Evolutionary conservation across 1,284 basidiomycete species (phyloP).

Genomic region (Sparassis latifolia): DNA sequence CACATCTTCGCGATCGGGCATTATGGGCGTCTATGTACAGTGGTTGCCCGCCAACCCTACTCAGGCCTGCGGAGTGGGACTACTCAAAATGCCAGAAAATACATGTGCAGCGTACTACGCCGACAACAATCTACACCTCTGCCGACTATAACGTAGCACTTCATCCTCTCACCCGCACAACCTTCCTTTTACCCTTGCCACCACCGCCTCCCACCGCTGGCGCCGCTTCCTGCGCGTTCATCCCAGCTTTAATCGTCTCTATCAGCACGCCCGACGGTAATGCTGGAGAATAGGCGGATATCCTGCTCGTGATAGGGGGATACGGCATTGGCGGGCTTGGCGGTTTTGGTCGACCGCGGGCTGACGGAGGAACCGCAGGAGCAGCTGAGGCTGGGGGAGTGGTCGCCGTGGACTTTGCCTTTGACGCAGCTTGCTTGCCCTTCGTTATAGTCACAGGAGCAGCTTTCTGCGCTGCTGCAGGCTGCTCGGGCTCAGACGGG

Average conservation of each 20-base stretch:
- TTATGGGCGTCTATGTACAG: too few relatives aligned
- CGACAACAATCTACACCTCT: too few relatives aligned
- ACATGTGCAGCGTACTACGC: too few relatives aligned
- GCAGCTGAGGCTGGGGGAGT: conserved; percentile 16
- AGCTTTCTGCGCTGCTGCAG: conserved; percentile 16
- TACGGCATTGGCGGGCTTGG: conserved; percentile 50
- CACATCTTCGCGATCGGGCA: too few relatives aligned
- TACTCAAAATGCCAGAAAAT: too few relatives aligned
- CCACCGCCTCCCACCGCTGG: conserved; percentile 31
- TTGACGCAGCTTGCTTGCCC: conserved; percentile 36
- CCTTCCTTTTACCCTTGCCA: conserved; percentile 72
- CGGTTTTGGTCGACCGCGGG: conserved; percentile 27
- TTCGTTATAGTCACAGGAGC: conserved; percentile 26
- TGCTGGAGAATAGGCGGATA: conserved; percentile 65
- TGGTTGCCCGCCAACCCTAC: too few relatives aligned
- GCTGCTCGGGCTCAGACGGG: not conserved
- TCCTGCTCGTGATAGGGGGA: conserved; percentile 44
- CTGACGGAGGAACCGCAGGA: conserved; percentile 26
- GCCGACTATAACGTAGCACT: not conserved
- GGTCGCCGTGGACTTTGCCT: conserved; percentile 25
- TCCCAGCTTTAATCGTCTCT: conserved; percentile 74
- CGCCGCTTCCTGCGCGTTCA: conserved; percentile 52
- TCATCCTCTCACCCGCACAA: conserved; percentile 65
- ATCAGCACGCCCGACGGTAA: conserved; percentile 67
- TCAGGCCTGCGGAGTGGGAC: too few relatives aligned